Evolutionary conservation across 2,329 filamentous ascomycete genomes (phyloP).

Genomic region (Whalleya microplaca): DNA sequence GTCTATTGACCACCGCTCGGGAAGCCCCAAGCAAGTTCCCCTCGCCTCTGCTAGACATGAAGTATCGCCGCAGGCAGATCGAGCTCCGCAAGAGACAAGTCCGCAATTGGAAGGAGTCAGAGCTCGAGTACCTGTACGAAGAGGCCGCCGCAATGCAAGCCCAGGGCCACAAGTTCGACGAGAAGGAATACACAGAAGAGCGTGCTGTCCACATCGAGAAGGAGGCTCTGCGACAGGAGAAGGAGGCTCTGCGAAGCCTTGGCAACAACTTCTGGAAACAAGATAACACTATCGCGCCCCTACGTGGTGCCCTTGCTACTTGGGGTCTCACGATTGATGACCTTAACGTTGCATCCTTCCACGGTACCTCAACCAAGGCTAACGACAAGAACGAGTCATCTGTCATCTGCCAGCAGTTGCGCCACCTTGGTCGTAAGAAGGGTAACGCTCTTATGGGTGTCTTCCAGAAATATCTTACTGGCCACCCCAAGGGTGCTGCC

Average conservation of each 20-base stretch:
- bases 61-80: constrained; percentile 94
- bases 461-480: constrained; percentile 99
- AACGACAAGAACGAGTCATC: constrained; percentile 99
- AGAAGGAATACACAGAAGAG: constrained; percentile 83
- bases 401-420: constrained; percentile 94
- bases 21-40: constrained; percentile 91
- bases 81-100: constrained; percentile 93
- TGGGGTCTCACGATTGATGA: constrained; percentile 99
- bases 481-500: constrained; percentile 98
- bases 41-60: constrained; percentile 94
- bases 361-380: constrained; percentile 96
- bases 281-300: constrained; percentile 88
- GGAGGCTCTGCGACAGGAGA: constrained; percentile 87
- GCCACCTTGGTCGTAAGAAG: constrained; percentile 92
- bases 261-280: constrained; percentile 99
- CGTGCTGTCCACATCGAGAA: constrained; percentile 84
- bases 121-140: constrained; percentile 89
- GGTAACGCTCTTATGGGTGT: constrained; percentile 95
- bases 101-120: constrained; percentile 94
- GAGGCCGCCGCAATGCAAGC: constrained; percentile 91
- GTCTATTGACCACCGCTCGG: constrained; percentile 93
- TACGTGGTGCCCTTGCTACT: constrained; percentile 93
- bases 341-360: constrained; percentile 93
- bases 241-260: constrained; percentile 87
- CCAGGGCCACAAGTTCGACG: constrained; percentile 74